Base-by-base conservation (phyloP, 768 basidiomycete species). In the Boletus rubroflammeus region DNA sequence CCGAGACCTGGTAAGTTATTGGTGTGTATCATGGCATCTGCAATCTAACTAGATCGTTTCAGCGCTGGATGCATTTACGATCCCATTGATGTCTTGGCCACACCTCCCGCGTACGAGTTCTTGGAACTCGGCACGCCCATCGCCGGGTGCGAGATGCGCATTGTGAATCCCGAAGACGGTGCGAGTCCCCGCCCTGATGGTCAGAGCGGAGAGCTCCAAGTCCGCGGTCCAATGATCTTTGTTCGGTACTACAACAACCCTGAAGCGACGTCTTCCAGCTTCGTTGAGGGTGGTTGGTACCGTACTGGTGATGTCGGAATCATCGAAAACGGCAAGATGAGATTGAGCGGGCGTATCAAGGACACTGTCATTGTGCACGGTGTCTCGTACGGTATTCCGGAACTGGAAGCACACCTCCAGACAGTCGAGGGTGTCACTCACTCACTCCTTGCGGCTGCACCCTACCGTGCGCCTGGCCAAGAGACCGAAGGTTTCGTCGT, bases 231-330 rank as follows among this genome's bases (percentile, higher is more conserved):
- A 26, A 48, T 48, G 47, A 13, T 48, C 13, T 48, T 48, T 9
- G 47, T 48, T 9, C 47, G 47, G 17, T 48, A 48, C 10, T 48
- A 36, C n/a, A 36, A n/a, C 35, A 48, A 48, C 47, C 47, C 47
- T 13, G 34, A 17, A 7, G 47, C 47, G 25, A 48, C 47, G 5
- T 14, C 47, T 28, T 48, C 76, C 28, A 74, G 77, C 29, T 79
- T 85, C 56, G 72, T 74, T 0, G 57, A 65, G 8, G 79, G 77
- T 19, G 73, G 78, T 6, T 85, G 83, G 83, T 80, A 81, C 67
- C 77, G 76, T 58, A 83, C 82, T n/a, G 83, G 84, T 1, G 84
- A 85, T 58, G 66, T 79, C 6, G 81, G 76, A 3, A 62, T 70
- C 34, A 60, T 79, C 11, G 55, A 66, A 39, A 62, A 67, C 7